Conservation (phyloP, 192 early-diverging fungal species). For the Funneliformis geosporum region DNA sequence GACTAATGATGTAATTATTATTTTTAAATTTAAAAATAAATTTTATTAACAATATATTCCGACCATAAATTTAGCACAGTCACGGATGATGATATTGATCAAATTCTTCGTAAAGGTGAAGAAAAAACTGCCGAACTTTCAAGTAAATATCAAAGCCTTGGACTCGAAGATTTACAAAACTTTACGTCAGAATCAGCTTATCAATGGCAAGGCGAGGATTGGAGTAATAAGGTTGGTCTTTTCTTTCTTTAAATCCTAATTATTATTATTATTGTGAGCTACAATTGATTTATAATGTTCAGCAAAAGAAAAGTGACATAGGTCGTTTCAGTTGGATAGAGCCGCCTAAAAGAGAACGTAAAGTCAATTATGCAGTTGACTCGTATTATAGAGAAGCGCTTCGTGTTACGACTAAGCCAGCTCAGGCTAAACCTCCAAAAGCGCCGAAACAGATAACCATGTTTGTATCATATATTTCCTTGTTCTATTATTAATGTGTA, state of each 20-base stretch:
- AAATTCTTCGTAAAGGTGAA: conserved; percentile 77
- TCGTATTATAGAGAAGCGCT: conserved; percentile 92
- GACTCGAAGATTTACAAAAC: conserved; percentile 91
- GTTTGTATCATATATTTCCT: conserved; percentile 25
- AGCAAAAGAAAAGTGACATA: conserved; percentile 54
- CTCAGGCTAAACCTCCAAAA: conserved; percentile 56
- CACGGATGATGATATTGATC: conserved; percentile 83
- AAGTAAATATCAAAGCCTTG: conserved; percentile 85
- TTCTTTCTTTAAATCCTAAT: not conserved
- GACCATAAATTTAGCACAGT: conserved; percentile 51
- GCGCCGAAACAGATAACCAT: conserved; percentile 66
- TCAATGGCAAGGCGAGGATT: conserved; percentile 97
- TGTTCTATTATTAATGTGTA: not conserved
- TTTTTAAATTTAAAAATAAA: not conserved
- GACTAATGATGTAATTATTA: conserved; percentile 32
- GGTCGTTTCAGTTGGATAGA: conserved; percentile 84
- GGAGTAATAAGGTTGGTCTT: conserved; percentile 66
- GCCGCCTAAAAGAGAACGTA: conserved; percentile 92
- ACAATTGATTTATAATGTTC: not conserved
- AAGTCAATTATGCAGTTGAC: conserved; percentile 88
- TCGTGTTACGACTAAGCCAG: conserved; percentile 61
- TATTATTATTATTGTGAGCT: not conserved
- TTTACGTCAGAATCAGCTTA: conserved; percentile 85
- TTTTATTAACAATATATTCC: not conserved
- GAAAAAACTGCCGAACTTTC: conserved; percentile 88